Evolutionary conservation across 441 rosid species (phyloP).

Genomic region (Manihot esculenta): DNA sequence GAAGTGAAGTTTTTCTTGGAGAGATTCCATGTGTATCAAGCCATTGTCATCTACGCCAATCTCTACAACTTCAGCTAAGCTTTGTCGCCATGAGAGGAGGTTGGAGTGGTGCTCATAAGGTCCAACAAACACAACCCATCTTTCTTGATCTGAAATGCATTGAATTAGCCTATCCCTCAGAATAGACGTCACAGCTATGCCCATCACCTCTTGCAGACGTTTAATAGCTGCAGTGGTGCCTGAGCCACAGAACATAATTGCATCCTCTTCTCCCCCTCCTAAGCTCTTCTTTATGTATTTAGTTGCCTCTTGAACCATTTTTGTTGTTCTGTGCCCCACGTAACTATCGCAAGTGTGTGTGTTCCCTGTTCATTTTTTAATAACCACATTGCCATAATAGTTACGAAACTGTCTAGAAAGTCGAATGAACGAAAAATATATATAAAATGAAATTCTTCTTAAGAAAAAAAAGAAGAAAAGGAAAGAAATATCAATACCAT

Average conservation of each 20-base stretch:
- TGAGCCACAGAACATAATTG: constrained; percentile 47
- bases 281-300: constrained; percentile 49
- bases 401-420: too few species aligned
- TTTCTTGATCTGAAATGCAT: constrained; percentile 38
- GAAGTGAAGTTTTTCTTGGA: constrained; percentile 29
- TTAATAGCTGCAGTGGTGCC: constrained; percentile 61
- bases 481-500: too few species aligned
- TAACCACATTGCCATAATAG: too few species aligned
- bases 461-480: too few species aligned
- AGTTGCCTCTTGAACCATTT: constrained; percentile 44
- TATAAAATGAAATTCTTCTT: too few species aligned
- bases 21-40: constrained; percentile 31
- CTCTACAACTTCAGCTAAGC: constrained; percentile 6
- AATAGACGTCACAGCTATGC: constrained; percentile 48
- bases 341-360: constrained; percentile 55
- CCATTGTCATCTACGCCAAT: constrained; percentile 26
- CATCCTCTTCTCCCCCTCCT: constrained; percentile 48
- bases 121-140: constrained; percentile 64
- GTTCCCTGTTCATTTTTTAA: constrained; percentile 46
- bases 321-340: constrained; percentile 49
- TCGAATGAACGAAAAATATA: too few species aligned
- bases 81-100: constrained; percentile 30
- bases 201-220: constrained; percentile 65
- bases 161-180: constrained; percentile 34
- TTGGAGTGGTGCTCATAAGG: constrained; percentile 79